These are phyloP conservation scores for Cudoniella acicularis DNA, from an alignment of 495 filamentous ascomycete genomes.

Conservation along the genomic window DNA sequence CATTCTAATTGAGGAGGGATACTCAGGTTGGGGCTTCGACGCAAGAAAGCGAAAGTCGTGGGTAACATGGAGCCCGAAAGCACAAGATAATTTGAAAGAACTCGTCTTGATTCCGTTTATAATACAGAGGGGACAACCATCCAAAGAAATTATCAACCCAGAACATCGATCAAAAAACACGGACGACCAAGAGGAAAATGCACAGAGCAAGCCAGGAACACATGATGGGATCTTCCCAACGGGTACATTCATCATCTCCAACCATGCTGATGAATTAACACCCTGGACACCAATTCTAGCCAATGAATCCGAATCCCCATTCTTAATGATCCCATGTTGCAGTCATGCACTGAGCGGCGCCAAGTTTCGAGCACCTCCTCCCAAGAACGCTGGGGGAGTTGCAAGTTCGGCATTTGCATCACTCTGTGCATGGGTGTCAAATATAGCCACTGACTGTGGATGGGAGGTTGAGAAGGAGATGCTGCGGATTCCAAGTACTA, in stretches of 20 bases:
- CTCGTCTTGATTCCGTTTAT: constrained; percentile 68
- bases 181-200: constrained; percentile 19
- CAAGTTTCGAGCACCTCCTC: constrained; percentile 60
- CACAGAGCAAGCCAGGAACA: constrained; percentile 28
- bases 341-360: constrained; percentile 79
- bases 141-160: neutral
- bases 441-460: constrained; percentile 64
- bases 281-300: constrained; percentile 92
- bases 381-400: constrained; percentile 26
- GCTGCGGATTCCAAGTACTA: constrained; percentile 82
- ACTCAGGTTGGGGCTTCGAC: constrained; percentile 85
- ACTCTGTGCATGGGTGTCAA: constrained; percentile 65
- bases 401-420: constrained; percentile 62
- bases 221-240: constrained; percentile 70
- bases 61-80: constrained; percentile 59
- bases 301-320: constrained; percentile 67
- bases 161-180: neutral
- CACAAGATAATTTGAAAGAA: constrained; percentile 58
- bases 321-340: constrained; percentile 92
- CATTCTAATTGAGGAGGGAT: constrained; percentile 79
- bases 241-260: constrained; percentile 90
- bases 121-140: constrained; percentile 17
- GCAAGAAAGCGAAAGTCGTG: constrained; percentile 80
- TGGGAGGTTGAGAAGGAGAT: constrained; percentile 76
- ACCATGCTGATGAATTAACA: constrained; percentile 94